Evolutionary conservation across 495 filamentous ascomycete genomes (phyloP).

Genomic region (Diplogelasinospora grovesii): DNA sequence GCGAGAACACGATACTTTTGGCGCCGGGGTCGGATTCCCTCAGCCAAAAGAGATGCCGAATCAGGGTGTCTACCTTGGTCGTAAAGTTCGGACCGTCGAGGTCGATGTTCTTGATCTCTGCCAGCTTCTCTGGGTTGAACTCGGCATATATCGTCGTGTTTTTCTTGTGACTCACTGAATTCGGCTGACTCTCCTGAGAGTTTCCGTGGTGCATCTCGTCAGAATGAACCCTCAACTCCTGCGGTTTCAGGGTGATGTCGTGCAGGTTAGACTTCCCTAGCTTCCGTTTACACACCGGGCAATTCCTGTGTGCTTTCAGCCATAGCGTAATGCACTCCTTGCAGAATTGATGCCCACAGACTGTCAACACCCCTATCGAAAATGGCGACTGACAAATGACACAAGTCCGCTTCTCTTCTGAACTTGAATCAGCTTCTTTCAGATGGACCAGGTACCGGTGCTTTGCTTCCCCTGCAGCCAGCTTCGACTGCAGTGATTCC

Average conservation of each 20-base stretch:
- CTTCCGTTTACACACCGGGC: constrained; percentile 69
- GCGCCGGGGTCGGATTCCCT: constrained; percentile 75
- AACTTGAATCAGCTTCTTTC: constrained; percentile 44
- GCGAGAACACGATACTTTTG: constrained; percentile 87
- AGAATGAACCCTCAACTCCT: constrained; percentile 60
- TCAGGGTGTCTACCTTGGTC: constrained; percentile 81
- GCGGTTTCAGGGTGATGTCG: constrained; percentile 76
- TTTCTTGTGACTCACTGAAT: constrained; percentile 15
- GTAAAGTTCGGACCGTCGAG: constrained; percentile 66
- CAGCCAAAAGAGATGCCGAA: constrained; percentile 78
- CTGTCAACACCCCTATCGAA: constrained; percentile 73
- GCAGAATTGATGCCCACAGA: constrained; percentile 88
- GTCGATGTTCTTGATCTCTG: constrained; percentile 77
- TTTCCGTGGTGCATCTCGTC: constrained; percentile 33
- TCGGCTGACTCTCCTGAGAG: not conserved
- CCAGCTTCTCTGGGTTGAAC: constrained; percentile 61
- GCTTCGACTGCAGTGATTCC: constrained; percentile 39
- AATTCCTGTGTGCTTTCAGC: constrained; percentile 58
- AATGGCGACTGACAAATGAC: constrained; percentile 73
- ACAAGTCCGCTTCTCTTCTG: constrained; percentile 59
- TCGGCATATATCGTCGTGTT: constrained; percentile 60
- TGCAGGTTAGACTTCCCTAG: constrained; percentile 60
- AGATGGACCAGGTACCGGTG: constrained; percentile 57
- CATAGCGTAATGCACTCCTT: constrained; percentile 74
- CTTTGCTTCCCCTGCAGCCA: constrained; percentile 59